Percentiles rank a stretch among this genome's conserved stretches.
These are phyloP conservation scores for Puccinia novopanici DNA, from an alignment of 1,284 basidiomycete genomes.

Conservation along the genomic window DNA sequence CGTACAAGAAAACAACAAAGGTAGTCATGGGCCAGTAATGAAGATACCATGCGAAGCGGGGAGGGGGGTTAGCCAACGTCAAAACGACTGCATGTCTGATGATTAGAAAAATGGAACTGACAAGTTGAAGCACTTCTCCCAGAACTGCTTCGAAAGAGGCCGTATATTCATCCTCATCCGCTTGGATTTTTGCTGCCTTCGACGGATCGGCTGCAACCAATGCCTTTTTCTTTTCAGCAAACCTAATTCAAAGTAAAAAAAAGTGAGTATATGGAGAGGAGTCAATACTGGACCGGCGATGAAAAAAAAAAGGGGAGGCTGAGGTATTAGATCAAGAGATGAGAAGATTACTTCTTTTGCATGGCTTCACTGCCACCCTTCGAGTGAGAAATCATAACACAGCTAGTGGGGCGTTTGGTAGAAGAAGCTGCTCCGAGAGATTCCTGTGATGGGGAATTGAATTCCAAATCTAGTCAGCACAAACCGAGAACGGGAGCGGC, in stretches of 20 bases:
- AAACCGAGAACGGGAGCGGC: not conserved
- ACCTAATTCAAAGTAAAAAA: not conserved
- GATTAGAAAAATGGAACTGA: slow-evolving; percentile 1
- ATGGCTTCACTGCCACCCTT: slow-evolving; percentile 51
- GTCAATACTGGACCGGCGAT: not conserved
- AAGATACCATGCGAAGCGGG: not conserved
- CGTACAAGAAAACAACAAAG: not conserved
- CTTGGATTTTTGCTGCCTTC: slow-evolving; percentile 46
- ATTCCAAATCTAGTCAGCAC: slow-evolving; percentile 50
- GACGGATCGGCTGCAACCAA: slow-evolving; percentile 37
- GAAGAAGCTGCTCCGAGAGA: slow-evolving; percentile 85
- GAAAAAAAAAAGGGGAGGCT: too few relatives aligned
- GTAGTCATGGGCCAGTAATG: not conserved
- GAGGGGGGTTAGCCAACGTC: not conserved
- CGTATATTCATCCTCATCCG: slow-evolving; percentile 48
- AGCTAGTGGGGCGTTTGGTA: slow-evolving; percentile 96
- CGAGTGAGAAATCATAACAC: slow-evolving; percentile 75
- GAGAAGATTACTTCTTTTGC: slow-evolving; percentile 41
- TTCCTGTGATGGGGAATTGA: slow-evolving; percentile 77
- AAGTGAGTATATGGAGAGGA: not conserved
- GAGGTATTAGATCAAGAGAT: not conserved
- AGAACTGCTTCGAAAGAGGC: slow-evolving; percentile 41
- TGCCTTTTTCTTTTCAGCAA: slow-evolving; percentile 40
- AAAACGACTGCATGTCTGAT: not conserved
- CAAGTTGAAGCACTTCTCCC: slow-evolving; percentile 40